Base-by-base conservation (phyloP, 176 grass and related monocot species). In the Triticum dicoccoides region DNA sequence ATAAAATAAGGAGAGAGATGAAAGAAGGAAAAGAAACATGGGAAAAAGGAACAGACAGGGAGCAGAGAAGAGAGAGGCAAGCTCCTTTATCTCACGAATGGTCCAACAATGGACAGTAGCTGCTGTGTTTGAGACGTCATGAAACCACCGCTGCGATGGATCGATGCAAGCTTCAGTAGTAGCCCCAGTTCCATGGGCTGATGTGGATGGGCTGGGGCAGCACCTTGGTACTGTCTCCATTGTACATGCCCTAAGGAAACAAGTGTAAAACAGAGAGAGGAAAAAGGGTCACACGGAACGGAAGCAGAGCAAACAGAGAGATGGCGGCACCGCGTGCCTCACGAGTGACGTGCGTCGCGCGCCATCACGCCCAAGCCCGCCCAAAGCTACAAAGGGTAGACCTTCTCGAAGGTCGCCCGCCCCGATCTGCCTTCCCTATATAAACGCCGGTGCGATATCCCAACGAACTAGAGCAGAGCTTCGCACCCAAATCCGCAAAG, bases 311-410 rank as follows among this genome's bases (percentile, higher is more conserved):
- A 9, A 37, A 20, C 11, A 63, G 13, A 41, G 37, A 13, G 45
- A 83, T 83, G 13, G 74, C 66, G 66, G 45, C 34, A 20, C 68
- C 69, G 39, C 45, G 51, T 72, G 75, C 47, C 37, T 84, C 89
- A 91, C 85, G 15, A 52, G 15, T 88, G 89, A 91, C 85, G 89
- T 84, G 69, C 61, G 3, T 37, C 69, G 69, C 59, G 75, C 59
- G 14, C 47, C 21, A 17, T 62, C 66, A 7, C 15, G 44, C 76
- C 38, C 38, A 39, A 8, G 6, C 38, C 38, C 38, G 8, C 38
- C 11, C 56, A n/a, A 39, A 79, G 5, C 30, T 18, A 77, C 27
- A 11, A 12, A 4, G 24, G 25, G 68, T 27, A 21, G 76, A 61
- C 84, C 80, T 83, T 87, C 84, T 3, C 42, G 74, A 79, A 91